Percentiles rank a stretch among this genome's conserved stretches.
Evolutionary conservation across 805 yeast species (phyloP).

Genomic region (Ogataea nitratoaversa): DNA sequence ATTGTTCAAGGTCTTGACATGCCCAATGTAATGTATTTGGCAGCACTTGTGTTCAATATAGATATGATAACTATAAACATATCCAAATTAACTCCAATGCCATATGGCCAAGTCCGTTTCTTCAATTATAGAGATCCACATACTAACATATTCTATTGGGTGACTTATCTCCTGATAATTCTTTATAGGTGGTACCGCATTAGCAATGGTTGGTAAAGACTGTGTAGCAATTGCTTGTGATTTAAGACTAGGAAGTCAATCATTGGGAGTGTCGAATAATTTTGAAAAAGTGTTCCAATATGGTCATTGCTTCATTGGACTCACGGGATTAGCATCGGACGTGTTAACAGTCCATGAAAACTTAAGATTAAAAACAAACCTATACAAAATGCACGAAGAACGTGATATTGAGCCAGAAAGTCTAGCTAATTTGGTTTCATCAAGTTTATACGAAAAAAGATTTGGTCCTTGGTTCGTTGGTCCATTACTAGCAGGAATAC

Average conservation of each 20-base stretch:
- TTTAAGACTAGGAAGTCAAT: constrained; percentile 88
- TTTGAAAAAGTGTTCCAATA: constrained; percentile 88
- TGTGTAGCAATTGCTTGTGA: constrained; percentile 98
- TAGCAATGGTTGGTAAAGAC: constrained; percentile 98
- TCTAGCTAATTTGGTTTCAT: constrained; percentile 86
- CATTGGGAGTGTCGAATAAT: constrained; percentile 85
- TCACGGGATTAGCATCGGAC: constrained; percentile 94
- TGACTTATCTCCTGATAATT: no score
- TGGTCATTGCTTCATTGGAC: constrained; percentile 83
- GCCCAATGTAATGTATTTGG: no score
- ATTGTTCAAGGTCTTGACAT: not conserved
- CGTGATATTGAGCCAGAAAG: constrained; percentile 89
- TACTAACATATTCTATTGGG: not conserved
- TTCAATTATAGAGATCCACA: no score
- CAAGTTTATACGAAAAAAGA: constrained; percentile 85
- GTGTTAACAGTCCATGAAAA: constrained; percentile 80
- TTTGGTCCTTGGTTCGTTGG: constrained; percentile 97
- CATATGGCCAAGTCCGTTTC: no score
- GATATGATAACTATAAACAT: no score
- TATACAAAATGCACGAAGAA: constrained; percentile 89
- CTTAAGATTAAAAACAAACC: constrained; percentile 78
- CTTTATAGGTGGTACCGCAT: constrained; percentile 81
- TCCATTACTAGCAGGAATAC: constrained; percentile 93
- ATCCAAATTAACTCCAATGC: no score
- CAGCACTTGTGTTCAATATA: no score